Evolutionary conservation across 768 basidiomycete species (phyloP).

Genomic region (Hydnomerulius pinastri): DNA sequence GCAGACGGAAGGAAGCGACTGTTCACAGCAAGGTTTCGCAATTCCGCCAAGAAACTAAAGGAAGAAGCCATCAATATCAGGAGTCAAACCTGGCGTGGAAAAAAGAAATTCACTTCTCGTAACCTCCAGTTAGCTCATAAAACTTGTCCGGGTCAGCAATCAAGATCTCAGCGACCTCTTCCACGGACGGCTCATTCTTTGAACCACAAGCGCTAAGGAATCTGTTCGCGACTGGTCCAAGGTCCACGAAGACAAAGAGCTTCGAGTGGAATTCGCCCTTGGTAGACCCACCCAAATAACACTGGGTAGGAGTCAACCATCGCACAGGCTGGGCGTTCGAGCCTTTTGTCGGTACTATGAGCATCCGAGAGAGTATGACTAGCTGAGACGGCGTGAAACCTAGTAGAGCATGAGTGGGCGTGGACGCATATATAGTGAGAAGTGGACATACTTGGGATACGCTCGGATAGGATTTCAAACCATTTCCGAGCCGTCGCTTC

Average conservation of each 20-base stretch:
- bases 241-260: slow-evolving; percentile 87
- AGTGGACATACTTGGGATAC: slow-evolving; percentile 52
- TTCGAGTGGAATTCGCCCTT: slow-evolving; percentile 70
- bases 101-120: slow-evolving; percentile 54
- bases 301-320: slow-evolving; percentile 63
- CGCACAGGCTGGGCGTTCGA: slow-evolving; percentile 33
- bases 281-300: slow-evolving; percentile 61
- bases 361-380: slow-evolving; percentile 51
- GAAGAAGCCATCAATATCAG: background rate
- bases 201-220: slow-evolving; percentile 90
- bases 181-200: slow-evolving; percentile 81
- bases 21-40: slow-evolving; percentile 87
- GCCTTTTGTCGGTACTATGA: slow-evolving; percentile 67
- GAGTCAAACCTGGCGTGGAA: background rate
- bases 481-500: slow-evolving; percentile 57
- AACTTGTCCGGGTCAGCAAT: slow-evolving; percentile 71
- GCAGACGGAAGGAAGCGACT: slow-evolving; percentile 49
- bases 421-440: background rate
- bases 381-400: slow-evolving; percentile 63
- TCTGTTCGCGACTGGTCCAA: slow-evolving; percentile 76
- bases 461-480: slow-evolving; percentile 69
- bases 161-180: slow-evolving; percentile 74
- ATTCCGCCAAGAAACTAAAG: slow-evolving; percentile 75
- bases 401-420: slow-evolving; percentile 25
- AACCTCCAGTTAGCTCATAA: slow-evolving; percentile 68